These are phyloP conservation scores for Alnus glutinosa DNA, from an alignment of 306 rosid species.

Conservation along the genomic window DNA sequence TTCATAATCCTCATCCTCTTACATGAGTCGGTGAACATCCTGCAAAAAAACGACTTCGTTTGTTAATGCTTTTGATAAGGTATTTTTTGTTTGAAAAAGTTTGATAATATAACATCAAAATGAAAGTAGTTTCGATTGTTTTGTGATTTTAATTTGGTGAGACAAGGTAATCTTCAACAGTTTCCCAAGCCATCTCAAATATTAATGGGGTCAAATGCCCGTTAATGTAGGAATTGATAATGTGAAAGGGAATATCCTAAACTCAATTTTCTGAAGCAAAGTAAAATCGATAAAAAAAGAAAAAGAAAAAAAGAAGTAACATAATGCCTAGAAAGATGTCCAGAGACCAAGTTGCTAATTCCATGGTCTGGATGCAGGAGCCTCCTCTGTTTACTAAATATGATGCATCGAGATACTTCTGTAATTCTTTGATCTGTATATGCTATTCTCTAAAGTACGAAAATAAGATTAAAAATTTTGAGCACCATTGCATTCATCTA, in stretches of 20 bases:
- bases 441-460: background rate
- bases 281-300: background rate
- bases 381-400: background rate
- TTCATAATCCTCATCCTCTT: conserved; percentile 93
- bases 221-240: background rate
- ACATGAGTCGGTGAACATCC: conserved; percentile 86
- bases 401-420: background rate
- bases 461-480: background rate
- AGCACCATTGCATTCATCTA: background rate
- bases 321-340: background rate
- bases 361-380: background rate
- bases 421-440: background rate
- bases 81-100: too few species aligned
- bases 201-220: background rate
- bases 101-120: too few species aligned
- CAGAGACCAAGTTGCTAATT: background rate
- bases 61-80: too few species aligned
- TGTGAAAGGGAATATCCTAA: background rate
- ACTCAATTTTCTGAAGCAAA: background rate
- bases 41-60: conserved; percentile 26
- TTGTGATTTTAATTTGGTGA: background rate
- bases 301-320: background rate
- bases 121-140: too few species aligned
- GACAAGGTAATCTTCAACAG: background rate
- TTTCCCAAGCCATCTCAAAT: conserved; percentile 7